phyloP scores from a whole-genome alignment of 768 basidiomycete species.

The Boletus reticuloceps region DNA sequence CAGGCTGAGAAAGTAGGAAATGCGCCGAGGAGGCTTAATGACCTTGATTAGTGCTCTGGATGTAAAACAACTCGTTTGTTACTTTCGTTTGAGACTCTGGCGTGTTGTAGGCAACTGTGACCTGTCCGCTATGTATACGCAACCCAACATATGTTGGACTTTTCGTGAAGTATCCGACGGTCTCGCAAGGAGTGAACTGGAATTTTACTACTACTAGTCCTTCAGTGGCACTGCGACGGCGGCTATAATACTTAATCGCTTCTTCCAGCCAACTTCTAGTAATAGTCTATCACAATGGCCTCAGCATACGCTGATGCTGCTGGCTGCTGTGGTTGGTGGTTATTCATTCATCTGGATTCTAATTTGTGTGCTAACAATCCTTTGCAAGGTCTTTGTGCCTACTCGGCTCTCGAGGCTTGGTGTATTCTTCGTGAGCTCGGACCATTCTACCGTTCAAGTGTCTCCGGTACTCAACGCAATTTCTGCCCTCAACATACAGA shows the following conservation, averaged over 20 bases:
- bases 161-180: too few relatives aligned
- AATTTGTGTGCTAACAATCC: not conserved
- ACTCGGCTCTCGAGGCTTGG: slow-evolving; percentile 19
- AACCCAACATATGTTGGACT: too few relatives aligned
- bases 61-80: not conserved
- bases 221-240: too few relatives aligned
- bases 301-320: slow-evolving; percentile 5
- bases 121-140: too few relatives aligned
- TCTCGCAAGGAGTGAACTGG: too few relatives aligned
- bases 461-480: not conserved
- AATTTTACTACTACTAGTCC: too few relatives aligned
- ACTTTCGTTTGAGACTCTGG: too few relatives aligned
- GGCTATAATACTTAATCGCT: too few relatives aligned
- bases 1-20: not conserved
- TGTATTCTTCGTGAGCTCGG: slow-evolving; percentile 24
- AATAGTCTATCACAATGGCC: slow-evolving; percentile 13
- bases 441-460: not conserved
- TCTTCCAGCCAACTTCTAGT: not conserved
- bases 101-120: too few relatives aligned
- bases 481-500: slow-evolving; percentile 5
- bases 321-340: slow-evolving; percentile 25
- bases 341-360: not conserved
- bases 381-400: slow-evolving; percentile 13
- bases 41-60: not conserved
- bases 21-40: not conserved